Conservation (phyloP, 1,139 yeast genomes). For the Saccharomyces uvarum region DNA sequence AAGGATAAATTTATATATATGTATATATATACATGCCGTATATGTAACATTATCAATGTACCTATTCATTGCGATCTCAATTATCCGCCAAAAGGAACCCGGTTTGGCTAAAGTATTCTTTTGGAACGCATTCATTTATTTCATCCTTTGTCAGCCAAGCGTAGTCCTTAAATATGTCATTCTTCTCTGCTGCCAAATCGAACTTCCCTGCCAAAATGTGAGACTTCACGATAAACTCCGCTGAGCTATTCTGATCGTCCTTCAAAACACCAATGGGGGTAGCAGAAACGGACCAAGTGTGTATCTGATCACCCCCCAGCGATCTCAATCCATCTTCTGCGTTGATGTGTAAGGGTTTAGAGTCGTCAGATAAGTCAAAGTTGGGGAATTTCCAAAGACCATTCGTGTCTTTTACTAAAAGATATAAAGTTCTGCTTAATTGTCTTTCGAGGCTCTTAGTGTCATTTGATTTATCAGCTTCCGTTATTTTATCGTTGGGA, state of each 20-base stretch:
- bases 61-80: constrained; percentile 2
- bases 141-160: constrained; percentile 87
- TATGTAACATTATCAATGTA: background rate
- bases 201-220: constrained; percentile 87
- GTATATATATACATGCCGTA: background rate
- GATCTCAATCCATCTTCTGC: constrained; percentile 69
- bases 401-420: constrained; percentile 45
- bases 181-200: constrained; percentile 40
- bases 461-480: constrained; percentile 65
- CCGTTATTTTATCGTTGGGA: constrained; percentile 65
- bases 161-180: constrained; percentile 36
- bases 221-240: constrained; percentile 65
- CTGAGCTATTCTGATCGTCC: constrained; percentile 28
- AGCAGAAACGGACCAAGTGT: constrained; percentile 83
- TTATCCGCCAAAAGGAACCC: constrained; percentile 40
- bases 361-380: constrained; percentile 39
- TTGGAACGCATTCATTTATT: constrained; percentile 46
- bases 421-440: constrained; percentile 71
- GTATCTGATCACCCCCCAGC: constrained; percentile 68
- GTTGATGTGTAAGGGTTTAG: constrained; percentile 55
- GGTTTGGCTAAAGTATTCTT: constrained; percentile 47
- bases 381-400: constrained; percentile 70
- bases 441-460: constrained; percentile 65
- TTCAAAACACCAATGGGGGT: constrained; percentile 72
- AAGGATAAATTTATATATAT: background rate